Conservation (phyloP, 768 basidiomycete species). For the Boletus fagicola region DNA sequence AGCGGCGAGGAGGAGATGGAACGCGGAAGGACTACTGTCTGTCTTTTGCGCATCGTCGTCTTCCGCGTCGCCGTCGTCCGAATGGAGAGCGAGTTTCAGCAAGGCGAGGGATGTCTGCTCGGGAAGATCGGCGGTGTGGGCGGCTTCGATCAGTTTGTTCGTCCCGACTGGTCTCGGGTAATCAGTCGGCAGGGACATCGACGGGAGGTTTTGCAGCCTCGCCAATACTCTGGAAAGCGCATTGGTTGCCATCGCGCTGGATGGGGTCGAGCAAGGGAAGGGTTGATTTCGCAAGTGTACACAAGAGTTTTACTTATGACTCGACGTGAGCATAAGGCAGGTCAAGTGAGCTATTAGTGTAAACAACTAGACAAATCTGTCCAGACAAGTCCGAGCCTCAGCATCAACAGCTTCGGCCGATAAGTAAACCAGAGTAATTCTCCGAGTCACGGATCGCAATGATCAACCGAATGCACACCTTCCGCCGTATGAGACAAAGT, state of each 20-base stretch:
- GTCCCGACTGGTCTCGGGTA: conserved; percentile 81
- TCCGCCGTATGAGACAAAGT: neutral
- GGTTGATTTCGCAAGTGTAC: too few species aligned
- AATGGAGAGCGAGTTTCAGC: conserved; percentile 76
- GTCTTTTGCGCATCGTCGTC: conserved; percentile 46
- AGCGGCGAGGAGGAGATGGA: conserved; percentile 89
- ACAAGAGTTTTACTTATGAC: conserved; percentile 7
- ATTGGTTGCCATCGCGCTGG: conserved; percentile 27
- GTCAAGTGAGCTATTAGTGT: neutral
- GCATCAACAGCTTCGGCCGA: neutral
- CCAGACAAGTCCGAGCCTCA: neutral
- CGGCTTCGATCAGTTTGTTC: conserved; percentile 82
- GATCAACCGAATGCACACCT: neutral
- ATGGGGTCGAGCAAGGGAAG: neutral
- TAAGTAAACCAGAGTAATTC: neutral
- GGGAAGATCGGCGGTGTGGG: conserved; percentile 67
- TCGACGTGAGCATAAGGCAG: neutral
- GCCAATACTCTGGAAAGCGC: conserved; percentile 53
- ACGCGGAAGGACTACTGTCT: conserved; percentile 66
- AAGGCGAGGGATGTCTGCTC: conserved; percentile 74
- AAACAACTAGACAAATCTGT: neutral
- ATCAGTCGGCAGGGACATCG: conserved; percentile 91
- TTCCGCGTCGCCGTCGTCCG: conserved; percentile 49
- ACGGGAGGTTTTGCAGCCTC: conserved; percentile 78
- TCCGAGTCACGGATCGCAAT: neutral